Base-by-base conservation (phyloP, 164 flowering plant genomes). In the Platanus orientalis region DNA sequence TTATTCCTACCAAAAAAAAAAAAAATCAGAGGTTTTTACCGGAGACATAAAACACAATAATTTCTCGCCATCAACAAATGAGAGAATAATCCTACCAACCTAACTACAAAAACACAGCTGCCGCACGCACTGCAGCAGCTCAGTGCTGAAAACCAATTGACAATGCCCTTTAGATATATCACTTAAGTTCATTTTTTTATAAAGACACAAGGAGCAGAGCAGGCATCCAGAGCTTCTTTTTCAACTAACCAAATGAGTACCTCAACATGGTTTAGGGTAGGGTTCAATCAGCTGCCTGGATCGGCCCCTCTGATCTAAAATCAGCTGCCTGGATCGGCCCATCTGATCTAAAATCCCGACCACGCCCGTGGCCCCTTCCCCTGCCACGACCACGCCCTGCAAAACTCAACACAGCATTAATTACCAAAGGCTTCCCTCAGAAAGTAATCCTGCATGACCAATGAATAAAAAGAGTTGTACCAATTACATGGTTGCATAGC, bases 361-460 rank as follows among this genome's bases (percentile, higher is more conserved):
- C 76, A 48, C 76, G 69, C 11, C 80, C 80, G 36, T 75, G 74
- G n/a, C 72, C 74, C 62, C 76, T 58, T 28, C 71, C 76, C 66
- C 81, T 56, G 16, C 81, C 83, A 19, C 76, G 71, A 1, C 77
- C 84, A 64, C 79, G 82, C 0, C 82, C 85, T 78, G 67, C 69
- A 67, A 1, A 1, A 19, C 34, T 13, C 50, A 14, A 45, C 54
- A 49, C 10, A 47, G n/a, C 53, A 27, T 14, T 54, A 25, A 13
- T 52, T 58, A n/a, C 40, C 26, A 47, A 48, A 28, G 2, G 7
- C 24, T 44, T 34, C 44, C 12, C 10, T 17, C 25, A 9, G 14
- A 20, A 58, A 58, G 47, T 10, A 58, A 32, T n/a, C 21, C 61
- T 34, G 39, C 21, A 29, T 21, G n/a, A 32, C 23, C 13, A 12